These are phyloP conservation scores for Colletotrichum shisoi DNA, from an alignment of 2,329 filamentous ascomycete species.

Conservation along the genomic window DNA sequence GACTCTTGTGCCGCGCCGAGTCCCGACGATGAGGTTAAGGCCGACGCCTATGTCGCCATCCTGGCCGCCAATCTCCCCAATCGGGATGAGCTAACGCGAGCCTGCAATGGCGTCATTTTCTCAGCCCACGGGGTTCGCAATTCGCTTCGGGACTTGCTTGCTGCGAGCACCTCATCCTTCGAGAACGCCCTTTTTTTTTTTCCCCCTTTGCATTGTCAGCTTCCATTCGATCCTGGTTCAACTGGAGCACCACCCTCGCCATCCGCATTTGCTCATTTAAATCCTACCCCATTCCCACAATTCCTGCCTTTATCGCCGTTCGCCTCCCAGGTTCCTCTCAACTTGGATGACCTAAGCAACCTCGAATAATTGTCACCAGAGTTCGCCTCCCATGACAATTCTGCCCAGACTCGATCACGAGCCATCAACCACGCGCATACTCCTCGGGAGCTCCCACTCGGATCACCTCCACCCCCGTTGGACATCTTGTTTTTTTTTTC, in stretches of 20 bases:
- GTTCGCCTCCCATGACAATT: background rate
- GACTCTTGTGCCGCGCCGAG: conserved; percentile 20
- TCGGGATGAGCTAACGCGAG: conserved; percentile 38
- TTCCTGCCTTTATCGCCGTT: background rate
- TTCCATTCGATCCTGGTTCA: background rate
- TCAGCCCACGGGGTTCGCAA: conserved; percentile 1
- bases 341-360: background rate
- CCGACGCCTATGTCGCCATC: conserved; percentile 34
- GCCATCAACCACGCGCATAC: background rate
- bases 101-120: conserved; percentile 37
- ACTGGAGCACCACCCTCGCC: background rate
- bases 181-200: background rate
- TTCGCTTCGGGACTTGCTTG: background rate
- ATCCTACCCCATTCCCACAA: background rate
- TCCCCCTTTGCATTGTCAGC: too few relatives aligned
- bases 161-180: conserved; percentile 13
- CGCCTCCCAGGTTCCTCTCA: background rate
- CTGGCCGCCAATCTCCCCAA: conserved; percentile 38
- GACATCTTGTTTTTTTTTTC: background rate
- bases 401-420: too few relatives aligned
- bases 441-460: background rate
- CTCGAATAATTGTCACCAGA: background rate
- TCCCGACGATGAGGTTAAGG: conserved; percentile 37
- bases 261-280: background rate
- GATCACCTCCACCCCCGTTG: background rate